These are phyloP conservation scores for Sporisorium sorghi DNA, from an alignment of 1,284 basidiomycete species.

Conservation along the genomic window DNA sequence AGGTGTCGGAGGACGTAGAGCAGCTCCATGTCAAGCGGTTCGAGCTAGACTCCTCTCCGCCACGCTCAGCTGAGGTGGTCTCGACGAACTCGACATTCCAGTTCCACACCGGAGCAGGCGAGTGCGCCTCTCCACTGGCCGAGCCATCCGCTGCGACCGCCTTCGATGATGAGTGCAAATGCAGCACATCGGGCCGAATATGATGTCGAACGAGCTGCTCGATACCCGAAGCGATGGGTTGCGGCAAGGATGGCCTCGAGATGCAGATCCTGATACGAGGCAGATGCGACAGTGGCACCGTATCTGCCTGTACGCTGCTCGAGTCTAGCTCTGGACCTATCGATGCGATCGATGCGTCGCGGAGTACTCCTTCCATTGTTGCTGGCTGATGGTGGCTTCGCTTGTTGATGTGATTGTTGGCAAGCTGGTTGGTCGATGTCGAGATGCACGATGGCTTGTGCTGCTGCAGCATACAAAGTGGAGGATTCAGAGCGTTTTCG, in stretches of 20 bases:
- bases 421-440: background rate
- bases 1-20: conserved; percentile 29
- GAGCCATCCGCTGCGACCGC: conserved; percentile 14
- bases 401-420: background rate
- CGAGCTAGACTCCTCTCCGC: background rate
- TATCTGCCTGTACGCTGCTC: conserved; percentile 12
- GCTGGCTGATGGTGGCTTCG: background rate
- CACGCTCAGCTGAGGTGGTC: background rate
- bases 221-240: conserved; percentile 15
- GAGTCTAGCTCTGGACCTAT: conserved; percentile 27
- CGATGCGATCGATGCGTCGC: conserved; percentile 19
- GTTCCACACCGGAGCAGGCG: conserved; percentile 24
- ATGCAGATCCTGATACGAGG: conserved; percentile 32
- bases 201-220: conserved; percentile 27
- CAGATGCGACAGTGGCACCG: conserved; percentile 19
- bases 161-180: background rate
- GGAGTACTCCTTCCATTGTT: conserved; percentile 19
- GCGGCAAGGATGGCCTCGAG: conserved; percentile 14
- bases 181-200: conserved; percentile 26
- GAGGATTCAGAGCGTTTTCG: background rate
- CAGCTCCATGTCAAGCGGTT: conserved; percentile 20
- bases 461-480: background rate
- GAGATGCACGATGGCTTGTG: background rate
- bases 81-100: conserved; percentile 37
- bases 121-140: background rate